Evolutionary conservation across 2,329 filamentous ascomycete species (phyloP).

Genomic region (Clarireedia hainanense): DNA sequence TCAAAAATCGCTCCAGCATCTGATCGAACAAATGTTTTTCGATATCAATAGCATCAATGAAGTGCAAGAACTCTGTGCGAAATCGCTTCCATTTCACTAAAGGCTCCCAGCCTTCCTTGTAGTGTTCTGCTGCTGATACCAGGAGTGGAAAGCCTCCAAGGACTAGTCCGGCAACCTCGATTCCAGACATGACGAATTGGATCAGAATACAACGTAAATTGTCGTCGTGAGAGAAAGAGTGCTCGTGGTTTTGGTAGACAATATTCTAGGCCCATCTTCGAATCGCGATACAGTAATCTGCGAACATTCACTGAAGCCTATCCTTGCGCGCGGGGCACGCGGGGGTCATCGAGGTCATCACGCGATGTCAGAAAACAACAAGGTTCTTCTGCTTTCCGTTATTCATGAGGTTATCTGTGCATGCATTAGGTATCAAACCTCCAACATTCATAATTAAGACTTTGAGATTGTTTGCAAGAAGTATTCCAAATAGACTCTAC

Average conservation of each 20-base stretch:
- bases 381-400: no score
- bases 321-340: no score
- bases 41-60: constrained; percentile 20
- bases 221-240: no score
- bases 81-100: constrained; percentile 22
- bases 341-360: no score
- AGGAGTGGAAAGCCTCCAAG: constrained; percentile 20
- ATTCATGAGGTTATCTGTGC: no score
- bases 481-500: no score
- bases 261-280: no score
- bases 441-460: no score
- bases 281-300: background rate
- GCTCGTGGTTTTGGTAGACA: no score
- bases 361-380: no score
- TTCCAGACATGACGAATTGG: background rate
- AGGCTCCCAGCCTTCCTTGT: constrained; percentile 21
- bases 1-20: constrained; percentile 16
- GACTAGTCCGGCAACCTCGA: constrained; percentile 19
- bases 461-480: no score
- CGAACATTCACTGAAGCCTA: background rate
- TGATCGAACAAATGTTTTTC: constrained; percentile 19
- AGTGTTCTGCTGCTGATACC: constrained; percentile 19
- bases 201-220: background rate
- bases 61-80: constrained; percentile 15
- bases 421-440: no score